These are phyloP conservation scores for Globisporangium okanoganense DNA, from an alignment of 352 stramenopile species.

Conservation along the genomic window DNA sequence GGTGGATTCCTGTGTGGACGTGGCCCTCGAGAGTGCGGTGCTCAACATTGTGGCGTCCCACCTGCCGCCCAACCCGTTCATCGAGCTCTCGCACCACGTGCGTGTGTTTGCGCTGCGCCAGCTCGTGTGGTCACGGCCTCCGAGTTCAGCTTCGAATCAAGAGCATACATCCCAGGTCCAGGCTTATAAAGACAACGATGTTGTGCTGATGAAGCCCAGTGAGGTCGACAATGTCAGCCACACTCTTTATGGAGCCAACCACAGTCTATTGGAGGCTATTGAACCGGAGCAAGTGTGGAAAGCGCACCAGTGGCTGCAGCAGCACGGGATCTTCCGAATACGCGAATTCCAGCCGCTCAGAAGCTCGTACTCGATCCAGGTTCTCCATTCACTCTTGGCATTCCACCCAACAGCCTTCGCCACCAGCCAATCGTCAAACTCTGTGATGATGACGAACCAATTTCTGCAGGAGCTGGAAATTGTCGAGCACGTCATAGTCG, in stretches of 20 bases:
- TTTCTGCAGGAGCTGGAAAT: slow-evolving; percentile 17
- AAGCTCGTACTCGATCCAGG: slow-evolving; percentile 35
- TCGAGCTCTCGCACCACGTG: slow-evolving; percentile 30
- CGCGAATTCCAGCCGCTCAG: slow-evolving; percentile 30
- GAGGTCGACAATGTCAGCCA: background rate
- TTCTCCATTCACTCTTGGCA: slow-evolving; percentile 21
- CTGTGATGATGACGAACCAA: background rate
- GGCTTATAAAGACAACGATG: background rate
- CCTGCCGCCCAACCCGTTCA: slow-evolving; percentile 48
- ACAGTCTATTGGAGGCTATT: slow-evolving; percentile 17
- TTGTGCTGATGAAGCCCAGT: background rate
- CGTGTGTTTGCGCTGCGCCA: slow-evolving; percentile 37
- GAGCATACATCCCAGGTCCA: background rate
- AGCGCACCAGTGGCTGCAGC: slow-evolving; percentile 22
- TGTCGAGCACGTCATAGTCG: slow-evolving; percentile 39
- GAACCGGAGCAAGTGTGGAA: slow-evolving; percentile 8
- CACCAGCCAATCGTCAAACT: background rate
- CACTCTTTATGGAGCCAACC: slow-evolving; percentile 17
- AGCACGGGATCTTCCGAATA: slow-evolving; percentile 17
- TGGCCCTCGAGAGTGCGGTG: slow-evolving; percentile 47
- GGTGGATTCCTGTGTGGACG: slow-evolving; percentile 37
- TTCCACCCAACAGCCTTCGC: slow-evolving; percentile 23
- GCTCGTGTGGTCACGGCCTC: slow-evolving; percentile 20
- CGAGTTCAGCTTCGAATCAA: background rate
- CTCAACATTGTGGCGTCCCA: slow-evolving; percentile 37